Evolutionary conservation across 495 filamentous ascomycete genomes (phyloP), one percentile per base, ranked within the genome.

Genomic region (Daldinia decipiens): DNA sequence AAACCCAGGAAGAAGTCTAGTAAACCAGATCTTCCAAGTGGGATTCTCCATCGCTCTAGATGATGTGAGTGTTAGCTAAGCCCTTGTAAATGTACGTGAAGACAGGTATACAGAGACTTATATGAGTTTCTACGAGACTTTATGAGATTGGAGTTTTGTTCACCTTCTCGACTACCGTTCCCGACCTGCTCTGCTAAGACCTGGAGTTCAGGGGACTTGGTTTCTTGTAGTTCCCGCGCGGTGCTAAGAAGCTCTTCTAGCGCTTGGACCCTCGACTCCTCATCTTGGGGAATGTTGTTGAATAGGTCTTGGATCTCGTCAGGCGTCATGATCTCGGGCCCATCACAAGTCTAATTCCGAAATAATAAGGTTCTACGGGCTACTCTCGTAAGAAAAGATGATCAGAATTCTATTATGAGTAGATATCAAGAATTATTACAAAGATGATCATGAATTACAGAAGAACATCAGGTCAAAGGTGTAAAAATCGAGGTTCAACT

Each of bases 91-190:
- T 24, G 47, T 31, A 54, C 39, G 39, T 31, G 19, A 24, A 65
- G 27, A 47, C 45, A n/a, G n/a, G n/a, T 29, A 47, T 31, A 72
- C 7, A 38, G 7, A 66, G 65, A 68, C 72, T 76, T 39, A 6
- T 27, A 19, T 2, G 5, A 29, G 29, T n/a, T 7, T 34, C 32
- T 34, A 34, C 12, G 32, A 34, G 4, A 24, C 15, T 59, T 26
- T 15, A 31, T 31, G 6, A 45, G 17, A 26, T 27, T 40, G 19
- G 34, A 53, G n/a, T 17, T 47, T 47, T 1, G 80, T 88, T 85
- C 73, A 92, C 91, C 80, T 71, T 91, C 84, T 78, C 91, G 87
- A 74, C 90, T 91, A 12, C 80, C 86, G 77, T 92, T 87, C 1
- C 87, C 91, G 43, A 91, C 72, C 66, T 85, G 81, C 69, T 89